Conservation (phyloP, 805 yeast species). For the Myxozyma neglecta region DNA sequence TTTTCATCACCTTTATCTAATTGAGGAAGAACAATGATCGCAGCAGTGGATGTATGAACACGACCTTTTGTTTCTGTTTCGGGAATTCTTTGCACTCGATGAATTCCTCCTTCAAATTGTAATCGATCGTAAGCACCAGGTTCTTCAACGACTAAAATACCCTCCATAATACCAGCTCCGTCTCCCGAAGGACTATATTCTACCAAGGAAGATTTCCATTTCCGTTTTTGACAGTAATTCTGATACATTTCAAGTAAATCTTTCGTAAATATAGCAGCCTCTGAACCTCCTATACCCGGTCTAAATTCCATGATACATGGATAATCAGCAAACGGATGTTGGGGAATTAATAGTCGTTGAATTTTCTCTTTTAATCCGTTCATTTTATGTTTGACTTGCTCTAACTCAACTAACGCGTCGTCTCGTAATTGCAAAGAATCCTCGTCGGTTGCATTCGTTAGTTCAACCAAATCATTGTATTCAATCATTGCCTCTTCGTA, state of each 20-base stretch:
- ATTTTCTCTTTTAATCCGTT: conserved; percentile 35
- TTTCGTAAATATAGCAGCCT: conserved; percentile 82
- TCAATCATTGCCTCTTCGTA: conserved; percentile 19
- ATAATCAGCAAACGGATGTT: conserved; percentile 70
- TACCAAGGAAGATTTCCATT: conserved; percentile 67
- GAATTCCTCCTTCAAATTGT: conserved; percentile 91
- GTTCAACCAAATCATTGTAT: conserved; percentile 7
- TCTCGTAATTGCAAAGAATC: conserved; percentile 20
- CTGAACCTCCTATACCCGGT: conserved; percentile 96
- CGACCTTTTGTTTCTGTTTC: conserved; percentile 92
- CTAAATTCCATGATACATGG: conserved; percentile 81
- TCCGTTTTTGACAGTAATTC: conserved; percentile 60
- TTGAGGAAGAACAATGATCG: conserved; percentile 89
- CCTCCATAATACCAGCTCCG: conserved; percentile 70
- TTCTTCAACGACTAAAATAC: conserved; percentile 68
- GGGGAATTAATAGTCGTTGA: conserved; percentile 59
- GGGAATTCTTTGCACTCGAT: conserved; percentile 92
- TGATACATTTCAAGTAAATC: conserved; percentile 81
- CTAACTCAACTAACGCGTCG: conserved; percentile 18
- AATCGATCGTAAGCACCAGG: conserved; percentile 74
- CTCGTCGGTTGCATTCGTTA: conserved; percentile 1
- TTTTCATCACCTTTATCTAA: conserved; percentile 55
- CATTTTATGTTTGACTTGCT: conserved; percentile 1
- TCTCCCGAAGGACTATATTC: conserved; percentile 52
- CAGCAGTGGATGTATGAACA: conserved; percentile 94